Percentiles rank a stretch among this genome's conserved stretches.
Conservation (phyloP, 2,329 filamentous ascomycete genomes). For the Colletotrichum sp. region DNA sequence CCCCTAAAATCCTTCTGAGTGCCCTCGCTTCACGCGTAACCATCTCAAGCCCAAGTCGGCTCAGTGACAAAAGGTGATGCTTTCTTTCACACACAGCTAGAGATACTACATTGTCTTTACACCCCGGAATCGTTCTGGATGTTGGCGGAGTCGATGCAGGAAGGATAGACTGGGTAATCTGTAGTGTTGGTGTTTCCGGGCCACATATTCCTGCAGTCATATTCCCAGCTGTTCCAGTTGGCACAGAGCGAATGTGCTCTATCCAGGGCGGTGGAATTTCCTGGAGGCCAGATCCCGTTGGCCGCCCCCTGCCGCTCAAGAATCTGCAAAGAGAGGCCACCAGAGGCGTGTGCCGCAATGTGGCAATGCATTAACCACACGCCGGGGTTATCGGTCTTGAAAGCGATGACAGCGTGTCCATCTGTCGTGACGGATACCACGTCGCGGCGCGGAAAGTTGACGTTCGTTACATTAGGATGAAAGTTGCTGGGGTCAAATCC, state of each 20-base stretch:
- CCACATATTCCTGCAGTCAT: not conserved
- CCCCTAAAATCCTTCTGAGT: too few relatives aligned
- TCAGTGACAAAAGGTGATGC: too few relatives aligned
- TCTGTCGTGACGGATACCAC: fast-evolving
- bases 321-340: not conserved
- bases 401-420: not conserved
- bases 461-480: fast-evolving
- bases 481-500: fast-evolving
- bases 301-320: fast-evolving
- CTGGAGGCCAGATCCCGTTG: not conserved
- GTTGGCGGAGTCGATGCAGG: not conserved
- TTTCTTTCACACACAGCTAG: too few relatives aligned
- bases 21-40: too few relatives aligned
- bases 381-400: not conserved
- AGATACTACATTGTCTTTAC: not conserved
- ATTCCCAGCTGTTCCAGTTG: not conserved
- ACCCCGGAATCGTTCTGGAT: not conserved
- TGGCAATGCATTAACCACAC: not conserved
- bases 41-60: too few relatives aligned
- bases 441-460: not conserved
- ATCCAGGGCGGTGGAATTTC: fast-evolving
- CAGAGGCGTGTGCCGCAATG: fast-evolving
- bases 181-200: not conserved
- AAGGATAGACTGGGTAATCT: not conserved
- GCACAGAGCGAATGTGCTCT: fast-evolving